Evolutionary conservation across 176 grass and related monocot species (phyloP).

Genomic region (Panicum miliaceum): DNA sequence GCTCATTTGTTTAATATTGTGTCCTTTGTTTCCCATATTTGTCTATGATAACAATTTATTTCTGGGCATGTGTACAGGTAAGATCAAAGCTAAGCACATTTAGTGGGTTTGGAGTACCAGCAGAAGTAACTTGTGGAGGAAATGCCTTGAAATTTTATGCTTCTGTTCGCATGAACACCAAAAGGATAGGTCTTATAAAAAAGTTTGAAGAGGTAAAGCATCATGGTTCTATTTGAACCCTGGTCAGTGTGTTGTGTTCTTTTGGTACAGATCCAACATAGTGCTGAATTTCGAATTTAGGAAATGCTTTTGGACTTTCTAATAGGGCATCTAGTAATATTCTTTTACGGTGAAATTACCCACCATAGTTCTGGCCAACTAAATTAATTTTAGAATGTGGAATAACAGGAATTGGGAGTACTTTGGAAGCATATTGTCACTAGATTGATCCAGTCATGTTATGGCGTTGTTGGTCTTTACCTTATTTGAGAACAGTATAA

Average conservation of each 20-base stretch:
- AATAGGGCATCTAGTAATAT: neutral
- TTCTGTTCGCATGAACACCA: conserved; percentile 74
- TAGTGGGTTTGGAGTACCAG: conserved; percentile 70
- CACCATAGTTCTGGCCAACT: neutral
- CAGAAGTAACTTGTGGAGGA: conserved; percentile 73
- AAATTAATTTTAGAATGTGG: neutral
- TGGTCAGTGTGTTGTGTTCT: neutral
- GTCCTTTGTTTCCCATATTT: neutral
- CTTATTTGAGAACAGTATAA: neutral
- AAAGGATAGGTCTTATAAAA: conserved; percentile 70
- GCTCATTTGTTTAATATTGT: neutral
- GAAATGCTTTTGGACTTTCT: neutral
- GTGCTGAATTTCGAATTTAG: neutral
- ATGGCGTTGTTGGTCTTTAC: neutral
- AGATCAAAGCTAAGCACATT: conserved; percentile 74
- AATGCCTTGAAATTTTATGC: conserved; percentile 88
- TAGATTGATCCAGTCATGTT: neutral
- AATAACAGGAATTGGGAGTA: neutral
- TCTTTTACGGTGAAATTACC: neutral
- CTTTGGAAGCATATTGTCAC: neutral
- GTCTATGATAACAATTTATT: conserved; percentile 8
- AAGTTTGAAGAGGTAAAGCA: conserved; percentile 63
- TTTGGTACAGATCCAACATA: neutral
- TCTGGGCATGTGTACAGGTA: conserved; percentile 41
- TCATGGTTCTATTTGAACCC: neutral